These are phyloP conservation scores for Phyllosticta citriasiana DNA, from an alignment of 2,329 filamentous ascomycete species.

Conservation along the genomic window DNA sequence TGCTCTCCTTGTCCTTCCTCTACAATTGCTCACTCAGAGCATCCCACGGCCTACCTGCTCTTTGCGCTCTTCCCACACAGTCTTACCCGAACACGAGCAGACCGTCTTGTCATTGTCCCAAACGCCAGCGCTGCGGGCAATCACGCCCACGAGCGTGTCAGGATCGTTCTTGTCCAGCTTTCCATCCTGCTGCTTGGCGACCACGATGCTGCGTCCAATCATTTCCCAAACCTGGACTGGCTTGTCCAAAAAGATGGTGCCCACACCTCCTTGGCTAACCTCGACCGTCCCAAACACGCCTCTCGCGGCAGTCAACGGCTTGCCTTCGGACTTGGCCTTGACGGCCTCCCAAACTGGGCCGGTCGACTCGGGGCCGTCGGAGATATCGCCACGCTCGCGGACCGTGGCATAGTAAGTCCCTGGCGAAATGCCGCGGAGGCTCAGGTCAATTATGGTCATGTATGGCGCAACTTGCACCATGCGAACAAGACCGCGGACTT, in stretches of 20 bases:
- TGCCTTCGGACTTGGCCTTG: conserved; percentile 30
- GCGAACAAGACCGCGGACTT: conserved; percentile 76
- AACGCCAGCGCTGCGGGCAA: conserved; percentile 90
- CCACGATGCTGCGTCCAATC: conserved; percentile 85
- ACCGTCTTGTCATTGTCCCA: conserved; percentile 99
- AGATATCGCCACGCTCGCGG: conserved; percentile 78
- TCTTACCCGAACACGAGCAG: conserved; percentile 96
- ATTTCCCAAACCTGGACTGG: conserved; percentile 89
- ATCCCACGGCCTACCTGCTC: conserved; percentile 87
- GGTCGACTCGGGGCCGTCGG: conserved; percentile 68
- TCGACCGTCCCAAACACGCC: conserved; percentile 66
- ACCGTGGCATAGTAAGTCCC: conserved; percentile 79
- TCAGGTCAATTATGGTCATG: conserved; percentile 78
- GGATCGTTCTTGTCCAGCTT: conserved; percentile 61
- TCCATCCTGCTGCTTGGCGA: conserved; percentile 57
- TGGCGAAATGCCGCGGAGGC: conserved; percentile 68
- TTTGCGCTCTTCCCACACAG: conserved; percentile 90
- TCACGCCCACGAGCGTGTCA: conserved; percentile 82
- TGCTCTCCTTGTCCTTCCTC: background rate
- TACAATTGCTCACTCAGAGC: conserved; percentile 45
- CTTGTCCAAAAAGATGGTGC: conserved; percentile 70
- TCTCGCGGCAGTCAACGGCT: conserved; percentile 26
- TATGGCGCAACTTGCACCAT: conserved; percentile 83
- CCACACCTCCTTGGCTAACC: conserved; percentile 65
- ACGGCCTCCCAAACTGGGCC: conserved; percentile 68